Percentiles rank a stretch among this genome's conserved stretches.
Conservation (phyloP, 306 rosid species). For the Fragaria ananassa region DNA sequence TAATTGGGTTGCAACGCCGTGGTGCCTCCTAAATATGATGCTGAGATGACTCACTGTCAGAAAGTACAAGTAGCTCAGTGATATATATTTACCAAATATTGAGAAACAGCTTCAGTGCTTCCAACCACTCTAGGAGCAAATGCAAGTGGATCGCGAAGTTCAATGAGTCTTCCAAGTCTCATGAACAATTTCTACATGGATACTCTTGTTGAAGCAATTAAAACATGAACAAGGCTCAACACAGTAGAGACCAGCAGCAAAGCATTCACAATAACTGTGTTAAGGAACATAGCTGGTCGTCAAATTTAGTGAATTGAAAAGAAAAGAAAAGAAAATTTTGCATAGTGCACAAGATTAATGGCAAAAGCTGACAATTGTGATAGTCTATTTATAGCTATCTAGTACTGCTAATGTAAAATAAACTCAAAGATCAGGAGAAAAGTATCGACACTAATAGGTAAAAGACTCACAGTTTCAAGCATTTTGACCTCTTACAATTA, state of each 20-base stretch:
- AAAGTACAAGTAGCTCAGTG: not conserved
- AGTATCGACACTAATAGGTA: not conserved
- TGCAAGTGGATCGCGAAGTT: slow-evolving; percentile 33
- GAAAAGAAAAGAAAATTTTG: not conserved
- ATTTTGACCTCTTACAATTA: slow-evolving; percentile 33
- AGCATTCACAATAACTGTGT: slow-evolving; percentile 34
- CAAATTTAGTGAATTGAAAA: slow-evolving; percentile 1
- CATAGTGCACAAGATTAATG: not conserved
- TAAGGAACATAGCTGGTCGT: not conserved
- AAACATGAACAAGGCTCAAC: slow-evolving; percentile 30
- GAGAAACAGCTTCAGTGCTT: slow-evolving; percentile 9
- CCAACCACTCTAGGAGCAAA: slow-evolving; percentile 37
- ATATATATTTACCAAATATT: too few relatives aligned
- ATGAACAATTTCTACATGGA: slow-evolving; percentile 20
- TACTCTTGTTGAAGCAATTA: slow-evolving; percentile 30
- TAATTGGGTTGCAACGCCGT: not conserved
- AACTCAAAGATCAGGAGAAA: not conserved
- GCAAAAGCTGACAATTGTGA: not conserved
- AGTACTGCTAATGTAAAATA: not conserved
- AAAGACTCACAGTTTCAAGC: slow-evolving; percentile 29
- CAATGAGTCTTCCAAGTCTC: slow-evolving; percentile 32
- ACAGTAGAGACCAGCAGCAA: slow-evolving; percentile 34
- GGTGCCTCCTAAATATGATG: slow-evolving; percentile 5
- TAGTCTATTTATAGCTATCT: not conserved
- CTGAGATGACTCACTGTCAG: too few relatives aligned